phyloP scores from a whole-genome alignment of 768 basidiomycete genomes.

The Baorangia bicolor region DNA sequence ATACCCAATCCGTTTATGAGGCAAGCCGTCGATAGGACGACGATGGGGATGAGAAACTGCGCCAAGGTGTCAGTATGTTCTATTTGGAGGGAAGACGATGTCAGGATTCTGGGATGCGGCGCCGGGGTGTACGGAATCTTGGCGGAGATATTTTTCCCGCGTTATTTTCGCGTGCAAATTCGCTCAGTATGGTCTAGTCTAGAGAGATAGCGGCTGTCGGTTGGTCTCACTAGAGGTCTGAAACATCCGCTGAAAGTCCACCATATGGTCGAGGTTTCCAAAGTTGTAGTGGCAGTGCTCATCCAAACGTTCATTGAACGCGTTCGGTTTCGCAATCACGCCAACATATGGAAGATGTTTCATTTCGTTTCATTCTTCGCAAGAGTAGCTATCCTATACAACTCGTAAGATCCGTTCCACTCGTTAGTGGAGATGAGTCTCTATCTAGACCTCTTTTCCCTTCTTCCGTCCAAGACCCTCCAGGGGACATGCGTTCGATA shows the following conservation, averaged over 20 bases:
- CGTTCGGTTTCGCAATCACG: slow-evolving; percentile 6
- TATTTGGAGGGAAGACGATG: slow-evolving; percentile 1
- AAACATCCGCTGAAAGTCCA: slow-evolving; percentile 15
- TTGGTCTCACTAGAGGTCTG: not conserved
- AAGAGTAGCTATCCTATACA: slow-evolving; percentile 24
- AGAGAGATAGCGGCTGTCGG: not conserved
- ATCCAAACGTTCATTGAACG: not conserved
- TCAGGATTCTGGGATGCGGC: not conserved
- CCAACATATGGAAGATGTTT: slow-evolving; percentile 30
- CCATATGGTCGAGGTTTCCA: not conserved
- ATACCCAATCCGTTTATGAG: too few relatives aligned
- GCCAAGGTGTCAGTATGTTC: not conserved
- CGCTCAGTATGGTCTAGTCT: slow-evolving; percentile 19
- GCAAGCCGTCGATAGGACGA: too few relatives aligned
- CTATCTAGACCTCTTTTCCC: slow-evolving; percentile 12
- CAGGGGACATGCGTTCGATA: slow-evolving; percentile 24
- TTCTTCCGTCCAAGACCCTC: slow-evolving; percentile 22
- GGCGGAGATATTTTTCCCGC: slow-evolving; percentile 1
- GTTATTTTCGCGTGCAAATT: slow-evolving; percentile 10
- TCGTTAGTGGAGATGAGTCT: slow-evolving; percentile 15
- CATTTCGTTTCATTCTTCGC: slow-evolving; percentile 47
- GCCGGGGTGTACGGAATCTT: slow-evolving; percentile 17
- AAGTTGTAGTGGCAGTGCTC: not conserved
- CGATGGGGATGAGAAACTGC: slow-evolving; percentile 5
- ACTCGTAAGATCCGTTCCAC: slow-evolving; percentile 21